Evolutionary conservation across 805 yeast genomes (phyloP).

Genomic region (Yamadazyma tumulicola): DNA sequence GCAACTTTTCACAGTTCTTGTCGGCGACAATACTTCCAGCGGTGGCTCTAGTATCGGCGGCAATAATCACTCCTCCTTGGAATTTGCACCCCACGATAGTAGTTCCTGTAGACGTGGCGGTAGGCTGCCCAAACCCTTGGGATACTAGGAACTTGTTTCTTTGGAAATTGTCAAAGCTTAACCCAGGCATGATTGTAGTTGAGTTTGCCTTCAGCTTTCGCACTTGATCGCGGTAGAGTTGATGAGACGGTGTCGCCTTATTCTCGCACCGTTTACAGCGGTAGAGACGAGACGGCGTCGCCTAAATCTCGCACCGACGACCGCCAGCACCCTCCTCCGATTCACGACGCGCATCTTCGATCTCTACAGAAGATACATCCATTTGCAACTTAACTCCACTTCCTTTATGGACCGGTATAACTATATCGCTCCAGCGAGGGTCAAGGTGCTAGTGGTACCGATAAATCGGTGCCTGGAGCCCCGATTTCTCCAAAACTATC

Average conservation of each 20-base stretch:
- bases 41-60: conserved; percentile 98
- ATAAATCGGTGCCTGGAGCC: conserved; percentile 44
- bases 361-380: no score
- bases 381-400: no score
- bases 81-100: conserved; percentile 96
- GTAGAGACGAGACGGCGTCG: no score
- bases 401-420: conserved; percentile 36
- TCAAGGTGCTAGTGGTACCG: conserved; percentile 68
- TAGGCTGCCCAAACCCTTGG: conserved; percentile 74
- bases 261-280: no score
- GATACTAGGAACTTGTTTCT: conserved; percentile 75
- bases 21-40: conserved; percentile 96
- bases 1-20: conserved; percentile 95
- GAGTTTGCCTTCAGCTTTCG: not conserved
- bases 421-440: conserved; percentile 63
- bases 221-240: no score
- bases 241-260: no score
- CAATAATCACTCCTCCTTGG: conserved; percentile 92
- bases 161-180: conserved; percentile 89
- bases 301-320: no score
- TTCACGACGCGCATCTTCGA: no score
- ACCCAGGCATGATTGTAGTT: conserved; percentile 67
- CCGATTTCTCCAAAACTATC: conserved; percentile 42
- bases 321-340: no score
- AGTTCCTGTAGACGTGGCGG: conserved; percentile 97